Percentiles rank a stretch among this genome's conserved stretches.
Evolutionary conservation across 1,284 basidiomycete species (phyloP).

Genomic region (Ganoderma sinense): DNA sequence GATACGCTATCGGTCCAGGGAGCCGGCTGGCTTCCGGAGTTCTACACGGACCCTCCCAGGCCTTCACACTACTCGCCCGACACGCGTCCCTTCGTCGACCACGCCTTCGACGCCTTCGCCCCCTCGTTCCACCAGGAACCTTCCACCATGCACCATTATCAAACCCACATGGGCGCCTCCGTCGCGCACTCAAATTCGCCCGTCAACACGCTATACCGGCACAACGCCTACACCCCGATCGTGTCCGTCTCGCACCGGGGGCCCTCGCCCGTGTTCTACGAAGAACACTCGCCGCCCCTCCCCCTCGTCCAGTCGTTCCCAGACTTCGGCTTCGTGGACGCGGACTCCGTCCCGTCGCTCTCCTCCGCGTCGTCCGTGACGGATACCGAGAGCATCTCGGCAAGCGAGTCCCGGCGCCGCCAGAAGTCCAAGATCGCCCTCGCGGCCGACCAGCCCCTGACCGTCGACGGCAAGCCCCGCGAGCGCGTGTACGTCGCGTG

Average conservation of each 20-base stretch:
- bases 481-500: constrained; percentile 29
- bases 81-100: background rate
- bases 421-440: constrained; percentile 21
- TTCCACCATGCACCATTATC: background rate
- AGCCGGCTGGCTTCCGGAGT: background rate
- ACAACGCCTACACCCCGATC: background rate
- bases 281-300: background rate
- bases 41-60: background rate
- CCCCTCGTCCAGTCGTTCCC: background rate
- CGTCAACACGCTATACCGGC: background rate
- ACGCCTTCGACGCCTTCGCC: background rate
- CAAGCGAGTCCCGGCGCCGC: constrained; percentile 1
- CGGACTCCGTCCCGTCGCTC: background rate
- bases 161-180: background rate
- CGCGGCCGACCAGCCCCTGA: constrained; percentile 25
- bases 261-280: background rate
- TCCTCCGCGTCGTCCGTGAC: background rate
- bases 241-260: background rate
- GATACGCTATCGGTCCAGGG: background rate
- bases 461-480: constrained; percentile 28
- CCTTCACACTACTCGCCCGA: background rate
- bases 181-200: background rate
- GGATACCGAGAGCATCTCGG: background rate
- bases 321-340: background rate
- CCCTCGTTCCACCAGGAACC: background rate